phyloP scores from a whole-genome alignment of 352 stramenopile genomes.

The Phytophthora rubi region DNA sequence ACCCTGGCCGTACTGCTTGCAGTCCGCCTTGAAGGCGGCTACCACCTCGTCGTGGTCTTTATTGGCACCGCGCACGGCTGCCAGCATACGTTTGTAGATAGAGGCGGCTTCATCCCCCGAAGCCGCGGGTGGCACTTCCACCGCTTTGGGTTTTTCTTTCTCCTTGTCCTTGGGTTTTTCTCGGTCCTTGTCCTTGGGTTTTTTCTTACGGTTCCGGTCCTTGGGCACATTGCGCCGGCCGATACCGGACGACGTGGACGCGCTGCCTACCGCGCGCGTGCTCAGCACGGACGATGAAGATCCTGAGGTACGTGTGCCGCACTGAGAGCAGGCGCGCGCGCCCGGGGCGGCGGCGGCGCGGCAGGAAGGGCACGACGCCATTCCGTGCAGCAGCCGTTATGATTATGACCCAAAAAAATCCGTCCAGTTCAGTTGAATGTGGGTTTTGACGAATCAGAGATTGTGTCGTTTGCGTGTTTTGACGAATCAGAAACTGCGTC shows the following conservation, averaged over 20 bases:
- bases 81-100: constrained; percentile 87
- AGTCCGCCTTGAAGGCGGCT: constrained; percentile 79
- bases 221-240: constrained; percentile 26
- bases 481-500: background rate
- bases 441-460: too few relatives aligned
- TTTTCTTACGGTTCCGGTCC: constrained; percentile 29
- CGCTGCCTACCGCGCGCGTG: constrained; percentile 26
- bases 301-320: constrained; percentile 39
- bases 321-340: constrained; percentile 65
- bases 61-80: constrained; percentile 77
- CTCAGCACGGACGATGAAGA: background rate
- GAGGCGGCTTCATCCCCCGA: constrained; percentile 70
- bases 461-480: too few relatives aligned
- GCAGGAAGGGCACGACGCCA: constrained; percentile 54
- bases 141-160: constrained; percentile 32
- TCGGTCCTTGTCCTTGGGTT: constrained; percentile 18
- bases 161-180: constrained; percentile 24
- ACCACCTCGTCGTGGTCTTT: constrained; percentile 76
- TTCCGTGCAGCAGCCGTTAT: background rate
- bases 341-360: constrained; percentile 28
- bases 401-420: too few relatives aligned
- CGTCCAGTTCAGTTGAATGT: too few relatives aligned
- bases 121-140: constrained; percentile 62
- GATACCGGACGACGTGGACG: constrained; percentile 22
- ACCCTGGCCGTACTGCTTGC: constrained; percentile 76